Evolutionary conservation across 495 filamentous ascomycete genomes (phyloP).

Genomic region (Penicillium roqueforti): DNA sequence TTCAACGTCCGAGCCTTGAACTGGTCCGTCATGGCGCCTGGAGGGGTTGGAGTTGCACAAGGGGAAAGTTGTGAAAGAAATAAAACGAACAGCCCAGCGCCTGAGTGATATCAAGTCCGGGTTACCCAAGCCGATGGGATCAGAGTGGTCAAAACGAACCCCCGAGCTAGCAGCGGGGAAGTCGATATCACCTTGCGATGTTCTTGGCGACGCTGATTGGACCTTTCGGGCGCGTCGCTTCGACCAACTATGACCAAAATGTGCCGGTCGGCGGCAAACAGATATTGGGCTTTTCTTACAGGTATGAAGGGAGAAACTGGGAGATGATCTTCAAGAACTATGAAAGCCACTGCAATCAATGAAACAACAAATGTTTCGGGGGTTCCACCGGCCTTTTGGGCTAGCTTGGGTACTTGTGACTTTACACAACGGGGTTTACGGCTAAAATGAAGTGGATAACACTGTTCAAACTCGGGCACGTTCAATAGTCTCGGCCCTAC

Average conservation of each 20-base stretch:
- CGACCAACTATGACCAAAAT: conserved; percentile 20
- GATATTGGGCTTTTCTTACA: background rate
- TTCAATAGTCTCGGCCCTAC: background rate
- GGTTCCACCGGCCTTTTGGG: conserved; percentile 21
- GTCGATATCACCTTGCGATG: conserved; percentile 31
- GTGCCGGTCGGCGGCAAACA: conserved; percentile 22
- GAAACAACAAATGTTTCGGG: conserved; percentile 25
- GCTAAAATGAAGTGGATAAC: too few species aligned
- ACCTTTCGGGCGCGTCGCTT: conserved; percentile 27
- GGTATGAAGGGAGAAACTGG: background rate
- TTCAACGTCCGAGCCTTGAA: conserved; percentile 91
- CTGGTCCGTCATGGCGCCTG: conserved; percentile 66
- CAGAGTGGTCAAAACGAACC: conserved; percentile 16
- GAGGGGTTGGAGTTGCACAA: conserved; percentile 10
- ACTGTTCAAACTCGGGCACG: background rate
- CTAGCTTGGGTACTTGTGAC: background rate
- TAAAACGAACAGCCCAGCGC: conserved; percentile 1
- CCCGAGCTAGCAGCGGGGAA: conserved; percentile 32
- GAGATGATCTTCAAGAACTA: conserved; percentile 1
- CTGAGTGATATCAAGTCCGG: conserved; percentile 8
- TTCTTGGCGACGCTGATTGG: conserved; percentile 34
- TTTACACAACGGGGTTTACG: background rate
- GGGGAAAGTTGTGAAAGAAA: background rate
- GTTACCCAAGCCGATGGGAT: conserved; percentile 17
- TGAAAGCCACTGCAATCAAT: conserved; percentile 11